Base-by-base conservation (phyloP, 129 eudicot genomes). In the Ambrosia trifida region DNA sequence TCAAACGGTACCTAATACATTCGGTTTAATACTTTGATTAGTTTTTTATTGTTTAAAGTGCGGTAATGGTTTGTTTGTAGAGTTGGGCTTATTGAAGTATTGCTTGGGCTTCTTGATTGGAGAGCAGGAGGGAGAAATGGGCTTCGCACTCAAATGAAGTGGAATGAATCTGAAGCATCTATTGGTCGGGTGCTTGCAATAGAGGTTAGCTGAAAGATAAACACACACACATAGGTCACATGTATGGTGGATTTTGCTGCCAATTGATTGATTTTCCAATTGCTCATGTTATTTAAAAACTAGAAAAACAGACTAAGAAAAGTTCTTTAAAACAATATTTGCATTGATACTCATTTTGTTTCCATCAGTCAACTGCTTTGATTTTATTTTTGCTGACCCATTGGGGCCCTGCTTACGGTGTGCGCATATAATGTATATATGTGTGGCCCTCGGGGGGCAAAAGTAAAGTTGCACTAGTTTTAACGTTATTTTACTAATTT, bases 101-200 rank as follows among this genome's bases (percentile, higher is more conserved):
- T 95, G 74, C 99, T 95, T 79, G 99, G 99, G 56, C 89, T 95
- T 81, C 99, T 95, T 83, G 99, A 95, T 62, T 95, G 97, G 97
- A 79, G 97, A 75, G 99, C 99, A 72, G 99, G 96, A 40, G 99
- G 99, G 80, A 79, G 94, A 76, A 84, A 70, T 73, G 90, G 91
- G 33, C 83, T 95, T 74, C 81, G 81, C 77, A 82, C 99, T 7
- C 97, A 95, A 83, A 95, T 95, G 99, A 90, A 95, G 70, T 95
- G 99, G 99, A 95, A 88, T 8, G 99, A 95, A 62, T 90, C 97
- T 46, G 99, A 95, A 90, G 99, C 99, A 64, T 88, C 99, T 70
- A 88, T 95, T 72, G 97, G 97, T 8, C 87, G 97, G 17, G 99
- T 95, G 66, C 96, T 95, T 67, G 97, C 99, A 69, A 75, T 95